Evolutionary conservation across 164 flowering plant genomes (phyloP), one percentile per base, ranked within the genome.

Genomic region (Magnolia sinica): DNA sequence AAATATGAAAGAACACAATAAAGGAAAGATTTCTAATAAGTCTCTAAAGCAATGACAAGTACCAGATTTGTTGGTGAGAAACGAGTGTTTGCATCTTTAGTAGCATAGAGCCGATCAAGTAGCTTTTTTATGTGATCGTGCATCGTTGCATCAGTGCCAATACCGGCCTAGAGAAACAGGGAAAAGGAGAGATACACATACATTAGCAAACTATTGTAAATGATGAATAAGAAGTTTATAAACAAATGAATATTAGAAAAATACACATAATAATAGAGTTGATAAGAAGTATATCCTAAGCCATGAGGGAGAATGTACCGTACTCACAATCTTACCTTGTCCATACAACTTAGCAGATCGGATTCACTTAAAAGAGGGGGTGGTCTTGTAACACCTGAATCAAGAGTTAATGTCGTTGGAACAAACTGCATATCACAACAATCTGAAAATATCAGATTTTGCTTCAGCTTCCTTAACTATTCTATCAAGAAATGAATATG

Each of bases 61-160:
- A 95, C 98, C 68, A 96, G 93, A 81, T 87, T 91, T 64, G 98
- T 96, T 27, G 99, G 99, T 50, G 93, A 80, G 86, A 96, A 96
- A 76, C 92, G 97, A 74, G 90, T 91, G 73, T 88, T 91, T 31
- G 88, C 70, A 77, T 96, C 97, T 85, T 96, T 96, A 13, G 89
- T 92, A 66, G 97, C 98, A 89, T 96, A 96, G 78, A 82, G 91
- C 74, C 99, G 90, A 89, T 96, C 99, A 70, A 94, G 94, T 71
- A 96, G 84, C 89, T 96, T 96, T 79, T 96, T 91, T 73, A 96
- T 96, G 86, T 96, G 99, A 78, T 96, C 99, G 82, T 96, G 99
- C 99, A 94, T 96, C 7, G 99, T 96, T 45, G 99, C 99, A 84
- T 96, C 99, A 50, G 99, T 96, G 50, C 99, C 99, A 85, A 96